Conservation (phyloP, 2,329 filamentous ascomycete species). For the Diaporthe citri region DNA sequence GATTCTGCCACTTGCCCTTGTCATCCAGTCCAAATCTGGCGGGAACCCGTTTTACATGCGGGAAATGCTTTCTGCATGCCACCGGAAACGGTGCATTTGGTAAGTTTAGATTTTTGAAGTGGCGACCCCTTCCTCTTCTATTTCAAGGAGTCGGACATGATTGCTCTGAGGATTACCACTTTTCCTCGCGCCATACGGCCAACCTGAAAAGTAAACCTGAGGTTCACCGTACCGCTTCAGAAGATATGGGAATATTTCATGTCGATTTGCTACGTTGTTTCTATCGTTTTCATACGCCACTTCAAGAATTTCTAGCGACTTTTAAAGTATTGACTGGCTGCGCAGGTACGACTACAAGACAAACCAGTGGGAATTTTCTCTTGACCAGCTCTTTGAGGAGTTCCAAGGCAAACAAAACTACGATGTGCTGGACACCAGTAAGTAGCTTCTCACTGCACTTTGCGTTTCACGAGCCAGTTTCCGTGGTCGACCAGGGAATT, state of each 20-base stretch:
- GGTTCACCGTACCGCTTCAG: background rate
- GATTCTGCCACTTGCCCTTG: constrained; percentile 81
- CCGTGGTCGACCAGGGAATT: background rate
- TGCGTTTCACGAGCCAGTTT: background rate
- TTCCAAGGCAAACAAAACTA: constrained; percentile 85
- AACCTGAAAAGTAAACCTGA: background rate
- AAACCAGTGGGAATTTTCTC: constrained; percentile 84
- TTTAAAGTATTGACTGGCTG: background rate
- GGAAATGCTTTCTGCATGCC: constrained; percentile 89
- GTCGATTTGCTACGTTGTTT: background rate
- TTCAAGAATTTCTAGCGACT: background rate
- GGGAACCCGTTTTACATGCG: constrained; percentile 93
- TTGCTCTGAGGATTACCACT: background rate
- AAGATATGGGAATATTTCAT: background rate
- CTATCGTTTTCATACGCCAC: too few species aligned
- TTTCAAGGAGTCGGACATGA: background rate
- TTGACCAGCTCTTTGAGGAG: constrained; percentile 87
- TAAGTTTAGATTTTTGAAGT: constrained; percentile 59
- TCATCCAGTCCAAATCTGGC: constrained; percentile 88
- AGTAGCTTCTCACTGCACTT: background rate
- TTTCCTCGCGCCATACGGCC: background rate
- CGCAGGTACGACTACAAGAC: constrained; percentile 75
- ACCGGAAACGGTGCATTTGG: constrained; percentile 86
- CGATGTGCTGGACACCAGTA: constrained; percentile 79
- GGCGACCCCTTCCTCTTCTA: background rate